phyloP scores from a whole-genome alignment of 2,329 filamentous ascomycete species.

The Sporothrix schenckii region DNA sequence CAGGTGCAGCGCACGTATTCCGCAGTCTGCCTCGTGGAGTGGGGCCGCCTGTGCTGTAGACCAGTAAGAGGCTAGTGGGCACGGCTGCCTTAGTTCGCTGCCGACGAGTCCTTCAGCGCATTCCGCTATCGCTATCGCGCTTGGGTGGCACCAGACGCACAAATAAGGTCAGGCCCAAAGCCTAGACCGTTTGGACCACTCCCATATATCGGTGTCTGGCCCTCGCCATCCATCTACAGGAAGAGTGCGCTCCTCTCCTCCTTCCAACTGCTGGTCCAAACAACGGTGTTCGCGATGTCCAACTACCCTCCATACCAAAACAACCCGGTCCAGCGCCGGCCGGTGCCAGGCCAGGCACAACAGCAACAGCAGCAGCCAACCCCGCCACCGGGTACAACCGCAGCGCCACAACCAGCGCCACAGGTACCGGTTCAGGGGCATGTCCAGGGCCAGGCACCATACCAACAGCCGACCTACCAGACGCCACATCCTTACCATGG shows the following conservation, averaged over 20 bases:
- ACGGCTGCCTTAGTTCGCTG: not conserved
- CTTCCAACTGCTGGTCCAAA: not conserved
- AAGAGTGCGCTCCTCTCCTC: not conserved
- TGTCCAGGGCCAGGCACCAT: not conserved
- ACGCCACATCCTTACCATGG: not conserved
- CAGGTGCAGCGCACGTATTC: too few species aligned
- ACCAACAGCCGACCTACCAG: not conserved
- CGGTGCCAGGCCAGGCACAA: constrained; percentile 21
- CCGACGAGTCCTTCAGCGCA: not conserved
- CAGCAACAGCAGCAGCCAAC: not conserved
- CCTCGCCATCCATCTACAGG: not conserved
- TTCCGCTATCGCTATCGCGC: not conserved
- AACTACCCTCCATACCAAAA: constrained; percentile 10
- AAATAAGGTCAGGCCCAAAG: not conserved
- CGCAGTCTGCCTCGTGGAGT: too few species aligned
- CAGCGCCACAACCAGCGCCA: not conserved
- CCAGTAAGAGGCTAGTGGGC: not conserved
- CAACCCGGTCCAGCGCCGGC: constrained; percentile 15
- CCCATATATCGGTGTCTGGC: not conserved
- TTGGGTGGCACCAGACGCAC: not conserved
- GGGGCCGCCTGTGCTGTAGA: too few species aligned
- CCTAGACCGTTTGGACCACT: not conserved
- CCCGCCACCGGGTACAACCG: constrained; percentile 3
- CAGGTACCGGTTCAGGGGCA: not conserved
- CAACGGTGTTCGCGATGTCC: not conserved